phyloP scores from a whole-genome alignment of 306 rosid genomes.

The Begonia peltatifolia region DNA sequence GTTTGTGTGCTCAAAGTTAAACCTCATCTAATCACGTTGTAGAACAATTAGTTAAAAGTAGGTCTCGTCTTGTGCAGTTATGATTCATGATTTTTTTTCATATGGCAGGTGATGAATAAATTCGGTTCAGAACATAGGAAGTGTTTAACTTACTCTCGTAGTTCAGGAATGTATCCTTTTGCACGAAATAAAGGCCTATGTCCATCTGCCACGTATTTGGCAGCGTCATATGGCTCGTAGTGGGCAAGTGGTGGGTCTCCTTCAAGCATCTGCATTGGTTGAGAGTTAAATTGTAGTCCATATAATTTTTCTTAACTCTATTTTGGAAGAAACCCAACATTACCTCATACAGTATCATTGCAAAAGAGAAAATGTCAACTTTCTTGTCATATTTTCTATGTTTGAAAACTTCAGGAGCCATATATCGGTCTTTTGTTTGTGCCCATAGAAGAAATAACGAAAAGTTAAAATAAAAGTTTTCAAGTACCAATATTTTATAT shows the following conservation, averaged over 20 bases:
- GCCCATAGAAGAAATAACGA: no score
- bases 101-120: no score
- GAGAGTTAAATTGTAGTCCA: conserved; percentile 5
- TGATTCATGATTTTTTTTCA: no score
- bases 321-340: conserved; percentile 10
- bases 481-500: no score
- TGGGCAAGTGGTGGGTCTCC: conserved; percentile 73
- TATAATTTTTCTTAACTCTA: neutral
- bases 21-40: no score
- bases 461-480: no score
- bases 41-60: no score
- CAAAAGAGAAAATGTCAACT: conserved; percentile 91
- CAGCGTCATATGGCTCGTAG: conserved; percentile 81
- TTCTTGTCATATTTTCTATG: conserved; percentile 82
- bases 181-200: conserved; percentile 58
- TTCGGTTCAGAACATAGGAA: no score
- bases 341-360: conserved; percentile 93
- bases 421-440: conserved; percentile 60
- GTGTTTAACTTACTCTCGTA: conserved; percentile 49
- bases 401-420: conserved; percentile 95
- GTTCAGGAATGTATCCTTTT: conserved; percentile 41
- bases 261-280: conserved; percentile 76
- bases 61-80: no score
- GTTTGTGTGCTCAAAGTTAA: no score
- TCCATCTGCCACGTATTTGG: conserved; percentile 78